Conservation (phyloP, 2,329 filamentous ascomycete species). For the Epichloe gansuensis region DNA sequence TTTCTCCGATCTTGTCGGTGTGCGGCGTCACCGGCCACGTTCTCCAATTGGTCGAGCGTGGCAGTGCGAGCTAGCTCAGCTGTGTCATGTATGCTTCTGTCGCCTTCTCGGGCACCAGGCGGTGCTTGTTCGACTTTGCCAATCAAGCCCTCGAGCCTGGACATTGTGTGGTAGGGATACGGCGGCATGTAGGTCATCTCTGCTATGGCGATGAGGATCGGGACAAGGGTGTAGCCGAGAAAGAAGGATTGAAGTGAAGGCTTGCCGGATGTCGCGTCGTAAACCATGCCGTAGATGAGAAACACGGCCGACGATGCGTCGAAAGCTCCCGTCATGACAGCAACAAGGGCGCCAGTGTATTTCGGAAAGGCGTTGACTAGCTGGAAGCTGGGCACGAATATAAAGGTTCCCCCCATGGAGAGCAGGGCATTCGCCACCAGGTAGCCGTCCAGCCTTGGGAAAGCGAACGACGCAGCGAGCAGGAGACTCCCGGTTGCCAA, state of each 20-base stretch:
- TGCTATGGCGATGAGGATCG: not conserved
- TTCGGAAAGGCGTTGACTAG: conserved; percentile 72
- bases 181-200: not conserved
- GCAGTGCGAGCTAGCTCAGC: not conserved
- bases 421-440: conserved; percentile 63
- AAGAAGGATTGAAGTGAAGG: not conserved
- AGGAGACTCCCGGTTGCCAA: conserved; percentile 57
- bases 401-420: conserved; percentile 66
- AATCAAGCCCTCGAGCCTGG: not conserved
- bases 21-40: not conserved
- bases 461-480: conserved; percentile 39
- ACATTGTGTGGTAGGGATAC: not conserved
- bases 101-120: not conserved
- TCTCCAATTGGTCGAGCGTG: not conserved
- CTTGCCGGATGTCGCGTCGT: conserved; percentile 38
- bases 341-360: conserved; percentile 66
- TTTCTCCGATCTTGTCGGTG: not conserved
- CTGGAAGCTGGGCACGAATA: conserved; percentile 75
- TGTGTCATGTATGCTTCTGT: not conserved
- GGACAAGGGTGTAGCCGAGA: not conserved
- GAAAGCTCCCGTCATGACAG: conserved; percentile 68
- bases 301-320: conserved; percentile 73
- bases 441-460: conserved; percentile 58
- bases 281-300: conserved; percentile 58
- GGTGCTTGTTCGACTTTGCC: not conserved